Evolutionary conservation across 305 asterid genomes (phyloP), one percentile per base, ranked within the genome.

Genomic region (Fraxinus angustifolia): DNA sequence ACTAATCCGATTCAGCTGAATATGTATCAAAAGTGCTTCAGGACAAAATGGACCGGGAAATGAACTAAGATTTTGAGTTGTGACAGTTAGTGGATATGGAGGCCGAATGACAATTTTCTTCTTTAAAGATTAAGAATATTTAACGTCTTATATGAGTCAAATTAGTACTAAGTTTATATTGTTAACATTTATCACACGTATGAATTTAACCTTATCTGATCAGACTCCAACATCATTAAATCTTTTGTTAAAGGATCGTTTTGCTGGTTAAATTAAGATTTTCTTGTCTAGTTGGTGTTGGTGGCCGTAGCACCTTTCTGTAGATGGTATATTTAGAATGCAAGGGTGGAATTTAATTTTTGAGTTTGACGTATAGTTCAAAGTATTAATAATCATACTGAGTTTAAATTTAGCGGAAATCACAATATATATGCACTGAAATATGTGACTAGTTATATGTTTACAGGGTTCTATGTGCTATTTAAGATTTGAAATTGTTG

Each of bases 41-140:
- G n/a, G 77, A 83, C 45, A 48, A 6, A n/a, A 33, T 11, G 14
- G 85, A 23, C 75, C 21, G 14, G 12, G 78, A 48, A 34, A 58
- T 30, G 10, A 73, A 23, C 40, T 3, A 74, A 56, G 48, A 48
- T 45, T 71, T 67, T 8, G 21, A 85, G 84, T 80, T 62, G 34
- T 62, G 34, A 62, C 34, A 62, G 72, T 7, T 23, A 62, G 72
- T 62, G 72, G 72, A 23, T 8, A 62, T 21, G 34, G 72, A 62
- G 72, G 72, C 34, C 72, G 7, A 62, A 62, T 62, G 72, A 62
- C 72, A 62, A 62, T 19, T 62, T 21, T 62, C 30, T 21, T 62
- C 16, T 2, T 62, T 60, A 60, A 21, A 19, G 71, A 60, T 60
- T 60, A 60, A 16, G 2, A 62, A 62, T 62, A 62, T 62, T 62